Evolutionary conservation across 768 basidiomycete genomes (phyloP).

Genomic region (Phanerodontia chrysosporium): DNA sequence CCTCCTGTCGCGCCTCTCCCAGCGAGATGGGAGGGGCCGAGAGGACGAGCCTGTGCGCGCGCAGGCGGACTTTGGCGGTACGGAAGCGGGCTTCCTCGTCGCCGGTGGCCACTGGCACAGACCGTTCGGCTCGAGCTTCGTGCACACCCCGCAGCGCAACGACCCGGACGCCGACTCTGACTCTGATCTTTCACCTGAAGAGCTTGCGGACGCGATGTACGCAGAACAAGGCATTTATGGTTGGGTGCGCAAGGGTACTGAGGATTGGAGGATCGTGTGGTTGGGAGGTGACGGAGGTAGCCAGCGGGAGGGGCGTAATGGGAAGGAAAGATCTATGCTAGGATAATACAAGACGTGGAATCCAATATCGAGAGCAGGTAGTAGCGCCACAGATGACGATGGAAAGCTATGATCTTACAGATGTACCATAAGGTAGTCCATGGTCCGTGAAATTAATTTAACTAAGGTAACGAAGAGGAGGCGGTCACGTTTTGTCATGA

Average conservation of each 20-base stretch:
- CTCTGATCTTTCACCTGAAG: slow-evolving; percentile 51
- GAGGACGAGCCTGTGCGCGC: slow-evolving; percentile 47
- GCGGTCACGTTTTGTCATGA: background rate
- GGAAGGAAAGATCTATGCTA: background rate
- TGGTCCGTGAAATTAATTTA: slow-evolving; percentile 13
- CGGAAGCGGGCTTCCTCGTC: slow-evolving; percentile 55
- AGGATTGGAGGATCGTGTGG: slow-evolving; percentile 84
- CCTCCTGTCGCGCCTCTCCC: slow-evolving; percentile 43
- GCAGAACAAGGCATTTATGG: slow-evolving; percentile 69
- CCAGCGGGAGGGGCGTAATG: slow-evolving; percentile 22
- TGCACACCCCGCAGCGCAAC: slow-evolving; percentile 6
- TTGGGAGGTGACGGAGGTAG: slow-evolving; percentile 45
- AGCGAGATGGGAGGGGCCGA: slow-evolving; percentile 40
- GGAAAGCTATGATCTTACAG: slow-evolving; percentile 1
- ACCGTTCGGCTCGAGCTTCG: slow-evolving; percentile 25
- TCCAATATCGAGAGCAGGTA: background rate
- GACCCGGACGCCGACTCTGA: slow-evolving; percentile 39
- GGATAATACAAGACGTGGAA: background rate
- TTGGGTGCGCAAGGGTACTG: slow-evolving; percentile 68
- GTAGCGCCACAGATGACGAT: background rate
- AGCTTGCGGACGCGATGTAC: slow-evolving; percentile 38
- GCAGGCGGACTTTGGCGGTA: slow-evolving; percentile 66
- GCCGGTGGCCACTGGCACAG: slow-evolving; percentile 46
- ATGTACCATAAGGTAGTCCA: slow-evolving; percentile 5
- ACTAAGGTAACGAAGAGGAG: background rate